Evolutionary conservation across 2,329 filamentous ascomycete genomes (phyloP).

Genomic region (Trematosphaeria pertusa): DNA sequence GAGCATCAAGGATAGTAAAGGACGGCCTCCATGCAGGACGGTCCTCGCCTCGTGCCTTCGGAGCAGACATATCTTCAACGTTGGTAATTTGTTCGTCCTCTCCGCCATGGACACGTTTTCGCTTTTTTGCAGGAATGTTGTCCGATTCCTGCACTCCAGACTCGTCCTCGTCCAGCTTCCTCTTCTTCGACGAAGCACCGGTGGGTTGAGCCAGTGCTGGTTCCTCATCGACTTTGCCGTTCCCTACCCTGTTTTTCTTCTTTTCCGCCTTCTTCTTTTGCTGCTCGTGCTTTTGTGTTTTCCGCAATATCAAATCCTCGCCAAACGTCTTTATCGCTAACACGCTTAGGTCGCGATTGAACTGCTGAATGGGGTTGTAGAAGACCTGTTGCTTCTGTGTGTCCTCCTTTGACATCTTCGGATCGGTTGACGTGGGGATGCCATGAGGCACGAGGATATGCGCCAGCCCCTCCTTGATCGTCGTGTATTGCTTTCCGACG

Average conservation of each 20-base stretch:
- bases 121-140: slow-evolving; percentile 32
- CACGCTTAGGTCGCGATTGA: slow-evolving; percentile 94
- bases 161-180: slow-evolving; percentile 29
- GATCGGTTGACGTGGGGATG: slow-evolving; percentile 56
- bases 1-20: slow-evolving; percentile 81
- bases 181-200: slow-evolving; percentile 28
- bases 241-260: slow-evolving; percentile 26
- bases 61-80: slow-evolving; percentile 5
- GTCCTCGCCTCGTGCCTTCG: slow-evolving; percentile 13
- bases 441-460: slow-evolving; percentile 69
- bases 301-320: slow-evolving; percentile 65
- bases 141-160: slow-evolving; percentile 9
- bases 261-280: slow-evolving; percentile 39
- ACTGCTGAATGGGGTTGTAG: slow-evolving; percentile 99
- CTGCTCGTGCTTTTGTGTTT: slow-evolving; percentile 54
- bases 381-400: slow-evolving; percentile 78
- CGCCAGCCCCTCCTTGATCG: slow-evolving; percentile 71
- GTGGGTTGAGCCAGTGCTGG: slow-evolving; percentile 8
- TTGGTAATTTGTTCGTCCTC: slow-evolving; percentile 6
- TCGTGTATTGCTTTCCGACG: slow-evolving; percentile 62
- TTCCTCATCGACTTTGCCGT: slow-evolving; percentile 6
- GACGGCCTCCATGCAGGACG: slow-evolving; percentile 28
- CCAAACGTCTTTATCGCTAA: slow-evolving; percentile 90
- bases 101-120: slow-evolving; percentile 27
- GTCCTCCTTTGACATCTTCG: slow-evolving; percentile 57